phyloP scores from a whole-genome alignment of 768 basidiomycete genomes.

The Holtermanniella nyarrowii region DNA sequence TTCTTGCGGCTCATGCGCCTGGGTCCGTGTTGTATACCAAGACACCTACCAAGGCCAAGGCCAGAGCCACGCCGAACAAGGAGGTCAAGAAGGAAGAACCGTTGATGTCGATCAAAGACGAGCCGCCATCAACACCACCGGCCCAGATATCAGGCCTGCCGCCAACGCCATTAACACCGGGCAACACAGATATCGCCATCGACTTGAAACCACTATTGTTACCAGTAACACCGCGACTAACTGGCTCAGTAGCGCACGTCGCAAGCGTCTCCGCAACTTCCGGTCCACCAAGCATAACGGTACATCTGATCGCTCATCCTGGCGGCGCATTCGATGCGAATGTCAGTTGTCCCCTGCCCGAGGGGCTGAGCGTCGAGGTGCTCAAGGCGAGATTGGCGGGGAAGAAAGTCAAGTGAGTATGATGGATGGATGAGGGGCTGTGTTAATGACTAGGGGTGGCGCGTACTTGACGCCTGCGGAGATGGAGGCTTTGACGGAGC shows the following conservation, averaged over 20 bases:
- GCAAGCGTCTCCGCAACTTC: slow-evolving; percentile 3
- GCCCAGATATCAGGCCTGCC: neutral
- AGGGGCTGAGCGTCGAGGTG: slow-evolving; percentile 26
- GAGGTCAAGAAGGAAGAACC: slow-evolving; percentile 1
- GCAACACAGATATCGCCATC: neutral
- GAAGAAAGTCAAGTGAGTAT: slow-evolving; percentile 37
- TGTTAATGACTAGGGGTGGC: slow-evolving; percentile 37
- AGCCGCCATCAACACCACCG: slow-evolving; percentile 1
- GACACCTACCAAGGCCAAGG: slow-evolving; percentile 7
- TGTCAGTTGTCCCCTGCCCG: slow-evolving; percentile 16
- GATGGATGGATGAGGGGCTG: neutral
- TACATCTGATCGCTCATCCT: neutral
- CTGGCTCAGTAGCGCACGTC: no score
- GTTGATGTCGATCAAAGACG: slow-evolving; percentile 8
- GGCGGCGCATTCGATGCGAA: slow-evolving; percentile 11
- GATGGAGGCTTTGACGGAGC: slow-evolving; percentile 65
- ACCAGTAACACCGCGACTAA: slow-evolving; percentile 5
- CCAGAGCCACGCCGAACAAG: slow-evolving; percentile 5
- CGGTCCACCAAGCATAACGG: no score
- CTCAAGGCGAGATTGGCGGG: slow-evolving; percentile 30
- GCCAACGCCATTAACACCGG: slow-evolving; percentile 12
- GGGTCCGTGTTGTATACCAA: slow-evolving; percentile 8
- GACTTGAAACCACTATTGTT: slow-evolving; percentile 7
- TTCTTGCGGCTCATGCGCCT: slow-evolving; percentile 28
- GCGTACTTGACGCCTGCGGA: slow-evolving; percentile 63